Conservation (phyloP, 495 filamentous ascomycete species). For the Neurospora sublineolata region DNA sequence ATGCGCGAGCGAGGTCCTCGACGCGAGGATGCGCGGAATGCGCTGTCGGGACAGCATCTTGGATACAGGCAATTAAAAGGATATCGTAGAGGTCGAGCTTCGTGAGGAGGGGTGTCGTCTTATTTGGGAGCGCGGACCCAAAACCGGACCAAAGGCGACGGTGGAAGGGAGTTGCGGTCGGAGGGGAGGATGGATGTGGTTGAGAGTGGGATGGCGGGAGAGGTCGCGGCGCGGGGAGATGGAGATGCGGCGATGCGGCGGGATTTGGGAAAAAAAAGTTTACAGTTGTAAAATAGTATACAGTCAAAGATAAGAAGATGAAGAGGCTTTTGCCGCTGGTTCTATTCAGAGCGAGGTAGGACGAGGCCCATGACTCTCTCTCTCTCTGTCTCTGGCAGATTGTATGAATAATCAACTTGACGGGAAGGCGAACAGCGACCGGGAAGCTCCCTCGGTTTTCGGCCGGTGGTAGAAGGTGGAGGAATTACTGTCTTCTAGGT, state of each 20-base stretch:
- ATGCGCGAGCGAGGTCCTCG: conserved; percentile 8
- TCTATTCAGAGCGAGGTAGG: not conserved
- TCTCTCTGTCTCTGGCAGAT: not conserved
- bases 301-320: not conserved
- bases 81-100: not conserved
- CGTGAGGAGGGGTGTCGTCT: not conserved
- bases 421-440: not conserved
- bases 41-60: conserved; percentile 26
- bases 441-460: not conserved
- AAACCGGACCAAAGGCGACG: not conserved
- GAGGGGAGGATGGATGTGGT: not conserved
- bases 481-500: not conserved
- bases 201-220: not conserved
- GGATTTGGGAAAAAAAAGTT: not conserved
- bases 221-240: not conserved
- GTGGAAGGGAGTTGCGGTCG: not conserved
- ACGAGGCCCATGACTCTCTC: not conserved
- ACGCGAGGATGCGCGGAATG: conserved; percentile 15
- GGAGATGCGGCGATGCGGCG: not conserved
- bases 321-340: not conserved
- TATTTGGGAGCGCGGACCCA: not conserved
- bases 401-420: not conserved
- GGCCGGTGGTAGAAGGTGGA: not conserved
- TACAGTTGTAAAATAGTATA: not conserved
- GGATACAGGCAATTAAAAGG: not conserved